Evolutionary conservation across 371 early-diverging fungal species (phyloP), one percentile per base, ranked within the genome.

Genomic region (Apophysomyces ossiformis): DNA sequence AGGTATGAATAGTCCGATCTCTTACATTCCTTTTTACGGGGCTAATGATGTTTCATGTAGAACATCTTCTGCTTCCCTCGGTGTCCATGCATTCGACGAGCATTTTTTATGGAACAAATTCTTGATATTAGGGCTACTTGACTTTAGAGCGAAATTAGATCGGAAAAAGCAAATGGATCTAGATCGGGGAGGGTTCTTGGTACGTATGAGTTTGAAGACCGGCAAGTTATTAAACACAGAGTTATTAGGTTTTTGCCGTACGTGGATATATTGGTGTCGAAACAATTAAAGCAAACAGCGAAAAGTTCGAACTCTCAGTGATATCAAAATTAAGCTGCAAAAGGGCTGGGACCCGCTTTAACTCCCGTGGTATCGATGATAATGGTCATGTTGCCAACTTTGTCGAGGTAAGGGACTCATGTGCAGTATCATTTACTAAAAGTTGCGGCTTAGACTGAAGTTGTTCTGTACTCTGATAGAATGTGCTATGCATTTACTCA

Each of bases 341-440:
- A 74, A 89, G 98, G 59, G 95, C 96, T n/a, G 96, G 96, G 2
- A 96, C 98, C 38, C 89, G 99, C 58, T 99, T 93, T 74, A 92
- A 94, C 72, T 90, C 97, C 0, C 87, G 99, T 61, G 99, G 99
- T 7, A 89, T 98, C 32, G 95, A 99, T 72, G 96, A 97, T 68
- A 90, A 92, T 67, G 99, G 99, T 18, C 85, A 96, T 76, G 96
- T 95, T 7, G 96, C 99, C 15, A 99, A 99, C 78, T 97, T 94
- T 79, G 99, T 99, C 4, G 99, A 99, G 88, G 89, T 86, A 84
- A 37, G 66, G 3, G 32, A 58, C 1, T 35, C 9, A 16, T 35
- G 15, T 5, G 5, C 12, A 39, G 11, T 16, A 18, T 7, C 57
- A n/a, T 26, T 11, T 45, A 46, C 35, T 37, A 1, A 64, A 21